Conservation (phyloP, 148 eudicot species). For the Bassia scoparia region DNA sequence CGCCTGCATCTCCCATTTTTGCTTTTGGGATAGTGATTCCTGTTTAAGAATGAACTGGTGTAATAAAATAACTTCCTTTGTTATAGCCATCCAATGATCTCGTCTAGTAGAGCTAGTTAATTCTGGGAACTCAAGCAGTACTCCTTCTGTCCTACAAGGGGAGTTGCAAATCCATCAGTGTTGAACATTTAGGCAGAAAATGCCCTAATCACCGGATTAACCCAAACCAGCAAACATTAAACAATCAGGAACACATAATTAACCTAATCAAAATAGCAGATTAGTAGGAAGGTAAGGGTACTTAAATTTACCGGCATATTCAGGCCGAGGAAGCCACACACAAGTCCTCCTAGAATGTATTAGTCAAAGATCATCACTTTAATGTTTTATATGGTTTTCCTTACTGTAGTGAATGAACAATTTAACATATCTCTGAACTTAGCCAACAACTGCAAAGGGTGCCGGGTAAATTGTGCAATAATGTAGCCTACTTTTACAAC, state of each 20-base stretch:
- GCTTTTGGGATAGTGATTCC: conserved; percentile 34
- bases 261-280: not conserved
- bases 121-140: conserved; percentile 82
- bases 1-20: conserved; percentile 85
- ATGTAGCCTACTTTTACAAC: no score
- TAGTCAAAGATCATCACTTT: no score
- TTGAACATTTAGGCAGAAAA: not conserved
- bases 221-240: not conserved
- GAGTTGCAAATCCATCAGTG: not conserved
- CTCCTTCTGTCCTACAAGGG: conserved; percentile 55
- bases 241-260: not conserved
- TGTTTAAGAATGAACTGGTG: conserved; percentile 60
- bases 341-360: no score
- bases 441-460: no score
- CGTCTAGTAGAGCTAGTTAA: conserved; percentile 85
- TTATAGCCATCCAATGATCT: conserved; percentile 84
- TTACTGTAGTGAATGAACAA: no score
- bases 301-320: no score
- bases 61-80: conserved; percentile 60
- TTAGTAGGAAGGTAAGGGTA: no score
- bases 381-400: no score
- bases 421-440: no score
- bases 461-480: no score
- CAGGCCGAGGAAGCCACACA: no score
- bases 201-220: not conserved